Percentiles rank a stretch among this genome's conserved stretches.
These are phyloP conservation scores for Candida morakotiae DNA, from an alignment of 805 yeast species.

Conservation along the genomic window DNA sequence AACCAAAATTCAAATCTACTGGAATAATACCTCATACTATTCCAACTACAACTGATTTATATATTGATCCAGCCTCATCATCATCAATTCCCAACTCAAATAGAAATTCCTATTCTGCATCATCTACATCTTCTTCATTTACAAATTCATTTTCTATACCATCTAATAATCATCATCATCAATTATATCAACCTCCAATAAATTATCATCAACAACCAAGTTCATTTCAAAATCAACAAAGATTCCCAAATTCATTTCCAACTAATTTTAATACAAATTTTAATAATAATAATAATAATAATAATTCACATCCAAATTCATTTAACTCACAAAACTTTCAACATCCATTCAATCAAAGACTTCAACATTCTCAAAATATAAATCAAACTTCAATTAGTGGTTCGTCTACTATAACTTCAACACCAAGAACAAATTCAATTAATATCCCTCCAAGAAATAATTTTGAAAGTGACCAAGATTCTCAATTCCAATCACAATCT, in stretches of 20 bases:
- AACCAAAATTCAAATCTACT: constrained; percentile 10
- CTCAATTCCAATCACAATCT: not conserved
- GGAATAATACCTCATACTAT: constrained; percentile 31
- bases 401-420: constrained; percentile 5
- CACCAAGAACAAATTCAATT: not conserved
- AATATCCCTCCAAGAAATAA: not conserved
- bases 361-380: not conserved
- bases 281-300: not conserved
- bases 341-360: not conserved
- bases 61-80: constrained; percentile 41
- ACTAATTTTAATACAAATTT: too few species aligned
- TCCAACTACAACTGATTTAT: constrained; percentile 56
- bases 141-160: constrained; percentile 8
- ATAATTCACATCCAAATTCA: not conserved
- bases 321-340: not conserved
- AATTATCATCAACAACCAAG: constrained; percentile 9
- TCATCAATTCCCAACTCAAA: not conserved
- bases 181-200: constrained; percentile 8
- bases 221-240: constrained; percentile 8
- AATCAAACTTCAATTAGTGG: not conserved
- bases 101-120: constrained; percentile 5
- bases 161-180: not conserved
- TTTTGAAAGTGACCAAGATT: not conserved
- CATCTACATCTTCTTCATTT: constrained; percentile 8
- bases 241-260: constrained; percentile 8